Percentiles rank a stretch among this genome's conserved stretches.
phyloP scores from a whole-genome alignment of 768 basidiomycete genomes.

The Suillus weaverae region DNA sequence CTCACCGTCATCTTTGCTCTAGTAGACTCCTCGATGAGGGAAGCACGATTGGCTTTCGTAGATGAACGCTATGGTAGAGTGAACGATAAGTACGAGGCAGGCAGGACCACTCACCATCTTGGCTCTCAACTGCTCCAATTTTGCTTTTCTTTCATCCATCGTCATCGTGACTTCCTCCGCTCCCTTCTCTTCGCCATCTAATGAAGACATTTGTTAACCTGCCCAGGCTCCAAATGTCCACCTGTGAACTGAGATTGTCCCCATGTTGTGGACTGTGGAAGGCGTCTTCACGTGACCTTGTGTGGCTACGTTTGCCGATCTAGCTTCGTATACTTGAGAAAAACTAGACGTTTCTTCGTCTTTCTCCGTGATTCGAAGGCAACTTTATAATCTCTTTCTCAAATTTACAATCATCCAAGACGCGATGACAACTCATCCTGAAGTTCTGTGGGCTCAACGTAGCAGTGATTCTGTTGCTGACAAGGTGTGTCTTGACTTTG shows the following conservation, averaged over 20 bases:
- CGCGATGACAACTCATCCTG: slow-evolving; percentile 64
- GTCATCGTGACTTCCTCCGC: slow-evolving; percentile 34
- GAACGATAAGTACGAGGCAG: slow-evolving; percentile 3
- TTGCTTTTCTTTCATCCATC: slow-evolving; percentile 74
- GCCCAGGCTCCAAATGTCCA: neutral
- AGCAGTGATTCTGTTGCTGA: slow-evolving; percentile 61
- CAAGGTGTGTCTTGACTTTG: slow-evolving; percentile 53
- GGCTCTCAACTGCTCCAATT: slow-evolving; percentile 72
- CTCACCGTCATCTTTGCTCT: neutral
- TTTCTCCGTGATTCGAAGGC: slow-evolving; percentile 32
- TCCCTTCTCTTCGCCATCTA: slow-evolving; percentile 11
- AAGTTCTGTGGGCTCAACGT: slow-evolving; percentile 94
- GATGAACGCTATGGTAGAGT: slow-evolving; percentile 60
- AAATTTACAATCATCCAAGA: slow-evolving; percentile 14
- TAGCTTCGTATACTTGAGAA: neutral
- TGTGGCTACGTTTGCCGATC: slow-evolving; percentile 5
- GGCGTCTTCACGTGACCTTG: slow-evolving; percentile 1
- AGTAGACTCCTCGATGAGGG: slow-evolving; percentile 75
- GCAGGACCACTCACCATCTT: slow-evolving; percentile 60
- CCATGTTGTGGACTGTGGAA: neutral
- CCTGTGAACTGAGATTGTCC: neutral
- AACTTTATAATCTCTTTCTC: slow-evolving; percentile 12
- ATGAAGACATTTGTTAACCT: neutral
- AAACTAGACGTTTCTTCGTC: slow-evolving; percentile 27
- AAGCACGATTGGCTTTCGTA: slow-evolving; percentile 78